These are phyloP conservation scores for Pythium apleroticum DNA, from an alignment of 352 stramenopile species.

Conservation along the genomic window DNA sequence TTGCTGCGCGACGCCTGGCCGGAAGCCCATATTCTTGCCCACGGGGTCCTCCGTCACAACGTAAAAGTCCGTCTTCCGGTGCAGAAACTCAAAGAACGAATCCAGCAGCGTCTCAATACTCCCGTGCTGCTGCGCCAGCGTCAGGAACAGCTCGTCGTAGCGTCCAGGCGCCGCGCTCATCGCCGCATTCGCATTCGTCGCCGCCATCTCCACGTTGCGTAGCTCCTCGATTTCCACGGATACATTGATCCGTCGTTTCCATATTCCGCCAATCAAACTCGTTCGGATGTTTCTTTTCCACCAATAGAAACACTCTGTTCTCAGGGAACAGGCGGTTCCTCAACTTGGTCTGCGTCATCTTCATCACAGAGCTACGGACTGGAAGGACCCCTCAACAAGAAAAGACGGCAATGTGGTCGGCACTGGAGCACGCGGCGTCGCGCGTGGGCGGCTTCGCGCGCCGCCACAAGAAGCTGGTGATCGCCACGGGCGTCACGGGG, in stretches of 20 bases:
- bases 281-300: background rate
- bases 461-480: slow-evolving; percentile 65
- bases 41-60: slow-evolving; percentile 54
- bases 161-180: slow-evolving; percentile 1
- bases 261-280: slow-evolving; percentile 1
- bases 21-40: slow-evolving; percentile 59
- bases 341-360: slow-evolving; percentile 14
- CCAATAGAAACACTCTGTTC: background rate
- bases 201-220: background rate
- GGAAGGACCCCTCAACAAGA: background rate
- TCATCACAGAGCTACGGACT: background rate
- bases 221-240: background rate
- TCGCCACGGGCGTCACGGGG: slow-evolving; percentile 46
- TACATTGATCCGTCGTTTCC: background rate
- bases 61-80: slow-evolving; percentile 99
- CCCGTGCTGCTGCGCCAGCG: slow-evolving; percentile 92
- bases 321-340: background rate
- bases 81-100: slow-evolving; percentile 96
- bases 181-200: background rate
- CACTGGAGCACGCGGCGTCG: slow-evolving; percentile 51
- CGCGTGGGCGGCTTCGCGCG: slow-evolving; percentile 59
- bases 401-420: slow-evolving; percentile 64
- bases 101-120: slow-evolving; percentile 97
- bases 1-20: slow-evolving; percentile 56
- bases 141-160: slow-evolving; percentile 90